A percentile compares a stretch with the other conserved stretches of the same genome.
These are phyloP conservation scores for Ceratocystis smalleyi DNA, from an alignment of 2,329 filamentous ascomycete species.

Conservation along the genomic window DNA sequence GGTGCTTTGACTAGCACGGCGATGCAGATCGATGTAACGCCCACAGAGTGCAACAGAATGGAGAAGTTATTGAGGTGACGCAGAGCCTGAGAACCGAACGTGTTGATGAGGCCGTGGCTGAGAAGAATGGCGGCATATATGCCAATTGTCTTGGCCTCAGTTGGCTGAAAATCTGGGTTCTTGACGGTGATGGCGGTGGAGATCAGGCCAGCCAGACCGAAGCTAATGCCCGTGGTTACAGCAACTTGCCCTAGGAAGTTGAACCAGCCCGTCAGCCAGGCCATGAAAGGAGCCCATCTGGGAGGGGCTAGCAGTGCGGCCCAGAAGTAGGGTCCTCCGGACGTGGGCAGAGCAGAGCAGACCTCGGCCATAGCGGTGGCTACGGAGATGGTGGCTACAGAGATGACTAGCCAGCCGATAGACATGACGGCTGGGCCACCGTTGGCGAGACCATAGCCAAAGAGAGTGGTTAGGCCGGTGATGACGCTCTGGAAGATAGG, in stretches of 20 bases:
- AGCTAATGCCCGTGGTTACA: slow-evolving; percentile 30
- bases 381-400: slow-evolving; percentile 33
- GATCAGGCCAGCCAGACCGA: slow-evolving; percentile 27
- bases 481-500: slow-evolving; percentile 34
- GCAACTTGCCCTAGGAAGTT: slow-evolving; percentile 30
- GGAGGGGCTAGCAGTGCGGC: slow-evolving; percentile 39
- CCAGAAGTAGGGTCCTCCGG: slow-evolving; percentile 46
- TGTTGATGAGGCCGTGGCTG: slow-evolving; percentile 40
- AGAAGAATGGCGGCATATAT: slow-evolving; percentile 43
- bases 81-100: slow-evolving; percentile 40
- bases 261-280: slow-evolving; percentile 27
- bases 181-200: slow-evolving; percentile 26
- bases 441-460: slow-evolving; percentile 39
- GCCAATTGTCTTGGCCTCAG: slow-evolving; percentile 32
- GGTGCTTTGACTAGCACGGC: slow-evolving; percentile 42
- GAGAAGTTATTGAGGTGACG: slow-evolving; percentile 41
- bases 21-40: slow-evolving; percentile 37
- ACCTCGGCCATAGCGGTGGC: slow-evolving; percentile 41
- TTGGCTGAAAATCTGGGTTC: slow-evolving; percentile 23
- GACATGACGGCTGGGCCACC: slow-evolving; percentile 42
- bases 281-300: slow-evolving; percentile 16
- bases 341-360: slow-evolving; percentile 42
- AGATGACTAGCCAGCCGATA: slow-evolving; percentile 37
- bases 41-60: slow-evolving; percentile 39
- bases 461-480: slow-evolving; percentile 43